A percentile compares a stretch with the other conserved stretches of the same genome.
Evolutionary conservation across 331 rosid genomes (phyloP).

Genomic region (Stylosanthes scabra): DNA sequence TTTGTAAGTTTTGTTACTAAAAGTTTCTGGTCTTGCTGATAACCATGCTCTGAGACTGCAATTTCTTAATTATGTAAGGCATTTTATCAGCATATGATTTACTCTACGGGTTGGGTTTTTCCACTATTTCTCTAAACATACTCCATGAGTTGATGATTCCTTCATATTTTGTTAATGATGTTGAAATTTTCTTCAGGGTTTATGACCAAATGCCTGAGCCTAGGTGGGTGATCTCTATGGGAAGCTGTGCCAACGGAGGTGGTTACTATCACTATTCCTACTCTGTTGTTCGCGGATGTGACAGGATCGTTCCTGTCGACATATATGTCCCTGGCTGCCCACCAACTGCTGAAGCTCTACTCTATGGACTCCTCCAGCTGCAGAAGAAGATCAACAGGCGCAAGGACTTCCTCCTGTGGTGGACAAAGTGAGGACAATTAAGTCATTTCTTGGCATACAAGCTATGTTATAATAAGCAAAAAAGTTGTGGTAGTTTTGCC

Average conservation of each 20-base stretch:
- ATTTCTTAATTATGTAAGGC: neutral
- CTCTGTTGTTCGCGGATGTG: conserved; percentile 96
- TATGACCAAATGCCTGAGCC: conserved; percentile 99
- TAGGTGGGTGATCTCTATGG: conserved; percentile 98
- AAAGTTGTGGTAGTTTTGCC: conserved; percentile 46
- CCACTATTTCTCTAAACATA: neutral
- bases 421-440: conserved; percentile 75
- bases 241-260: conserved; percentile 99
- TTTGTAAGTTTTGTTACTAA: neutral
- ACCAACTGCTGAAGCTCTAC: conserved; percentile 95
- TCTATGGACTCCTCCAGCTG: conserved; percentile 95
- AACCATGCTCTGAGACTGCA: neutral
- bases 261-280: conserved; percentile 99
- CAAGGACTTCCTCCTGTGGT: conserved; percentile 95
- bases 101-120: neutral
- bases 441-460: conserved; percentile 36
- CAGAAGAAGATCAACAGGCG: conserved; percentile 99
- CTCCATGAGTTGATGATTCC: neutral
- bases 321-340: conserved; percentile 98
- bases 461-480: conserved; percentile 57
- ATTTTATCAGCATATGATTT: neutral
- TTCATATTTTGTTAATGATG: neutral
- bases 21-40: no score
- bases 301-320: conserved; percentile 95
- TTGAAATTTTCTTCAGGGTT: conserved; percentile 64